phyloP scores from a whole-genome alignment of 257 asterid genomes.

The Verbascum thapsus region DNA sequence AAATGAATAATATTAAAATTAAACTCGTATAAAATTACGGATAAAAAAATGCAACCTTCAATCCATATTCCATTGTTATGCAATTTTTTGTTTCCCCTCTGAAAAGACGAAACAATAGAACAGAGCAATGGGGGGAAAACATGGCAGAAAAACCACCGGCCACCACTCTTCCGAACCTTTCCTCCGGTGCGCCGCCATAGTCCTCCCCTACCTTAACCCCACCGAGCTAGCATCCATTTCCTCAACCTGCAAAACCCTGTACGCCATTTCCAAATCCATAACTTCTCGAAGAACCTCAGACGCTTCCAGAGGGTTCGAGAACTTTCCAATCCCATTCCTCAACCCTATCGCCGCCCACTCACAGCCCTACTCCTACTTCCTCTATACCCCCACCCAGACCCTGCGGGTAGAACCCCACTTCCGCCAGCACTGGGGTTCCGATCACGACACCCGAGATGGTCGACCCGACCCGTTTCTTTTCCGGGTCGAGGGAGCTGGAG shows the following conservation, averaged over 20 bases:
- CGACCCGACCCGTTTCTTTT: slow-evolving; percentile 56
- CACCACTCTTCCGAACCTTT: slow-evolving; percentile 32
- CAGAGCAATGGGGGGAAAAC: slow-evolving; percentile 24
- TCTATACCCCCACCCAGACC: slow-evolving; percentile 63
- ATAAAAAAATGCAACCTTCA: no score
- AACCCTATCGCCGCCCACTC: slow-evolving; percentile 44
- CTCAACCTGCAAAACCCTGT: slow-evolving; percentile 57
- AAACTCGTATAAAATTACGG: no score
- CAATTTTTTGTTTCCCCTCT: no score
- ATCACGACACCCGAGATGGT: slow-evolving; percentile 18
- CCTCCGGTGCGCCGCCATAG: slow-evolving; percentile 49
- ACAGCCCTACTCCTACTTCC: slow-evolving; percentile 62
- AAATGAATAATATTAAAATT: no score
- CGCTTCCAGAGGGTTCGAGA: slow-evolving; percentile 68
- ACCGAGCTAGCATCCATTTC: slow-evolving; percentile 59
- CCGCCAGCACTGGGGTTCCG: slow-evolving; percentile 69
- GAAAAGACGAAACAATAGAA: no score
- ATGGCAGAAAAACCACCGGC: background rate
- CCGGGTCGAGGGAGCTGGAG: slow-evolving; percentile 61
- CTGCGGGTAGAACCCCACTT: slow-evolving; percentile 28
- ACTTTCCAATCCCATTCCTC: slow-evolving; percentile 59
- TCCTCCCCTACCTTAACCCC: slow-evolving; percentile 69
- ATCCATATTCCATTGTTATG: no score
- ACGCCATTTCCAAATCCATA: slow-evolving; percentile 45
- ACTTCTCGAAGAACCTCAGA: slow-evolving; percentile 61